Evolutionary conservation across 306 rosid species (phyloP).

Genomic region (Morella rubra): DNA sequence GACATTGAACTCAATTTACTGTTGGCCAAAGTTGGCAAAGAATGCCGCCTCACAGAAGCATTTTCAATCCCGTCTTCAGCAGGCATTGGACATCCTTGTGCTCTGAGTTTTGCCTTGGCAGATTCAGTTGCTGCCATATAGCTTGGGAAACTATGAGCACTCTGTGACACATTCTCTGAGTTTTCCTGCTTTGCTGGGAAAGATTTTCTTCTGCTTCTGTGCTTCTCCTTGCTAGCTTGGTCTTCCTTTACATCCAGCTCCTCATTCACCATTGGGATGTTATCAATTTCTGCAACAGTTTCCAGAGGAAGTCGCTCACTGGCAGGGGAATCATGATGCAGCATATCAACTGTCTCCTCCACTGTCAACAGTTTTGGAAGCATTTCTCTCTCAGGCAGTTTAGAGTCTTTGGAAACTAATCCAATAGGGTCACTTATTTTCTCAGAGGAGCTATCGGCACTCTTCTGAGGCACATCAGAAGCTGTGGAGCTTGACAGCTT

Average conservation of each 20-base stretch:
- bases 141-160: constrained; percentile 48
- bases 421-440: constrained; percentile 25
- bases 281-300: constrained; percentile 32
- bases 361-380: constrained; percentile 22
- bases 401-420: constrained; percentile 21
- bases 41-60: constrained; percentile 47
- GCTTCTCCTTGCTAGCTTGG: constrained; percentile 11
- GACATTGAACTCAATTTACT: constrained; percentile 45
- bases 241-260: constrained; percentile 34
- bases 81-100: constrained; percentile 41
- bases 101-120: constrained; percentile 61
- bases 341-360: not conserved
- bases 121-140: constrained; percentile 71
- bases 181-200: constrained; percentile 43
- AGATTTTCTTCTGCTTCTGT: constrained; percentile 46
- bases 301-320: not conserved
- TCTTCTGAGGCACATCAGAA: constrained; percentile 35
- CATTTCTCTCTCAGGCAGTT: constrained; percentile 26
- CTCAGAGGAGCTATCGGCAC: constrained; percentile 30
- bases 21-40: constrained; percentile 42
- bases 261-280: constrained; percentile 24
- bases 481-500: constrained; percentile 27
- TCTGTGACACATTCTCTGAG: constrained; percentile 41
- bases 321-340: not conserved
- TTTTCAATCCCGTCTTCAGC: constrained; percentile 39